Evolutionary conservation across 2,329 filamentous ascomycete genomes (phyloP).

Genomic region (Aaosphaeria pasadenensis): DNA sequence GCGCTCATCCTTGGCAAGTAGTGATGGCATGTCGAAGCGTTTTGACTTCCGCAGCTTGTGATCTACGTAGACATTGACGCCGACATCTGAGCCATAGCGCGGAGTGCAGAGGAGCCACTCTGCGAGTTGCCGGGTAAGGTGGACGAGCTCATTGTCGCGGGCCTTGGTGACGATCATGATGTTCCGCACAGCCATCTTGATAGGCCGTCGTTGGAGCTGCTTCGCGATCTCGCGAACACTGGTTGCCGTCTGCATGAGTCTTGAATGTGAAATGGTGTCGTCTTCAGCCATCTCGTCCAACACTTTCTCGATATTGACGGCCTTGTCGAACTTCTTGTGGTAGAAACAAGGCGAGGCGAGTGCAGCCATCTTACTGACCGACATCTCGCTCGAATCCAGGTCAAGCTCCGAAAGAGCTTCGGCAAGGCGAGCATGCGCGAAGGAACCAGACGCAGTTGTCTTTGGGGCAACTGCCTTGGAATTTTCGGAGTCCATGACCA

Average conservation of each 20-base stretch:
- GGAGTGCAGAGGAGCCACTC: conserved; percentile 87
- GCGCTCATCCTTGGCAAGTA: conserved; percentile 70
- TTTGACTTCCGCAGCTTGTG: conserved; percentile 86
- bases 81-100: conserved; percentile 83
- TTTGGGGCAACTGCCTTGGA: conserved; percentile 26
- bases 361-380: conserved; percentile 54
- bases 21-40: conserved; percentile 74
- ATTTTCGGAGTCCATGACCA: conserved; percentile 46
- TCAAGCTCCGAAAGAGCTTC: conserved; percentile 54
- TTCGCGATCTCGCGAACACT: conserved; percentile 94
- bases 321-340: conserved; percentile 94
- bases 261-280: conserved; percentile 88
- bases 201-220: conserved; percentile 86
- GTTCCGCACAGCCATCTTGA: conserved; percentile 86
- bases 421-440: conserved; percentile 57
- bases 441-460: conserved; percentile 24
- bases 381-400: conserved; percentile 41
- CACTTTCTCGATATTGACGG: conserved; percentile 91
- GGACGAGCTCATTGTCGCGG: conserved; percentile 87
- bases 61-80: conserved; percentile 97
- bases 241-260: conserved; percentile 91
- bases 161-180: conserved; percentile 99
- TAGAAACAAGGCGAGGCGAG: conserved; percentile 96
- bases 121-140: conserved; percentile 81
- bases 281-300: conserved; percentile 89